These are phyloP conservation scores for Picea sitchensis DNA, from an alignment of 75 land plant species.

Conservation along the genomic window DNA sequence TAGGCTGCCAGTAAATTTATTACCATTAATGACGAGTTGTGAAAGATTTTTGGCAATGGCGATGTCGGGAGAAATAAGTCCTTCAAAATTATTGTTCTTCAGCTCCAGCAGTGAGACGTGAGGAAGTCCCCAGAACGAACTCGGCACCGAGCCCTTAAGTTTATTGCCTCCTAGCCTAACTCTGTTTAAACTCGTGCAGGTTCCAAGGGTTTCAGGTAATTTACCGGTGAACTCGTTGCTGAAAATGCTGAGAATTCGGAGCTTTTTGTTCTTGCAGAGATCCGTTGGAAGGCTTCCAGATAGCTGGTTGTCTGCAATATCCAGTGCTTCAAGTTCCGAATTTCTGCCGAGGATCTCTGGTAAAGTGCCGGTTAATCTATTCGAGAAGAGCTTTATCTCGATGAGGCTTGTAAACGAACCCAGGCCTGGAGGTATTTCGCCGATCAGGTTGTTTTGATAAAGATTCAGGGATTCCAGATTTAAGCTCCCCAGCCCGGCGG, in stretches of 20 bases:
- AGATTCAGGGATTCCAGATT: background rate
- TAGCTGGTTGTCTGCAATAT: slow-evolving; percentile 53
- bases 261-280: slow-evolving; percentile 45
- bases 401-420: slow-evolving; percentile 33
- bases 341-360: slow-evolving; percentile 47
- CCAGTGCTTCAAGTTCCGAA: slow-evolving; percentile 43
- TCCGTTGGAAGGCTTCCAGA: slow-evolving; percentile 54
- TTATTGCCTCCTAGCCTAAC: slow-evolving; percentile 44
- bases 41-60: slow-evolving; percentile 37
- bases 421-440: slow-evolving; percentile 41
- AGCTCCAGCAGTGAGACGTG: slow-evolving; percentile 56
- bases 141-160: slow-evolving; percentile 54
- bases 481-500: slow-evolving; percentile 40
- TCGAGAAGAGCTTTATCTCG: slow-evolving; percentile 51
- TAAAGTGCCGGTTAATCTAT: slow-evolving; percentile 39
- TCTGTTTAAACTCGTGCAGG: slow-evolving; percentile 49
- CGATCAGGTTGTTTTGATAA: slow-evolving; percentile 37
- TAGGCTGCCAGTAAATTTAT: slow-evolving; percentile 40
- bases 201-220: slow-evolving; percentile 43
- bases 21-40: slow-evolving; percentile 11
- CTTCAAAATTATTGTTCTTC: slow-evolving; percentile 42
- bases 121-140: slow-evolving; percentile 57
- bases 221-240: slow-evolving; percentile 53
- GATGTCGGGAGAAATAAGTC: slow-evolving; percentile 43
- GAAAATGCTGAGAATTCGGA: slow-evolving; percentile 54